Evolutionary conservation across 805 yeast species (phyloP).

Genomic region (Clavispora carvajalis): DNA sequence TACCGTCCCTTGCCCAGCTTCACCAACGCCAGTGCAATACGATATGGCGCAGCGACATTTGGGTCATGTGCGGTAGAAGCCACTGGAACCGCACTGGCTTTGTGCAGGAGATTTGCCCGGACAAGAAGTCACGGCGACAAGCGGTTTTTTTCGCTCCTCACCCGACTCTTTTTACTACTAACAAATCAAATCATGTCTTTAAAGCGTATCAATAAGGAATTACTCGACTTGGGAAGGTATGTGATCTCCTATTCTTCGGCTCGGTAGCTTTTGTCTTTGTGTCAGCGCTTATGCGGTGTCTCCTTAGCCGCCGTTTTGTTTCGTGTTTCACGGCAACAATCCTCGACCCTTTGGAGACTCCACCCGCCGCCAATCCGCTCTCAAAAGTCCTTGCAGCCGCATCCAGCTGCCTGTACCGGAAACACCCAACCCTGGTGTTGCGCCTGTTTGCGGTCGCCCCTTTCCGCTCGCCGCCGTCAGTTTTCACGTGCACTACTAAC

Average conservation of each 20-base stretch:
- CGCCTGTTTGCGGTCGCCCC: background rate
- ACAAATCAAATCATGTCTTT: conserved; percentile 58
- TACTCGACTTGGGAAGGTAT: conserved; percentile 90
- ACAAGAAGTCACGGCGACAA: conserved; percentile 12
- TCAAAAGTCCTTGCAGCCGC: no score
- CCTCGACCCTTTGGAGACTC: no score
- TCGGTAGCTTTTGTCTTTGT: background rate
- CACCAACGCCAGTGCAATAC: no score
- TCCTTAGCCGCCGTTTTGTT: background rate
- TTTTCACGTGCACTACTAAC: conserved; percentile 9
- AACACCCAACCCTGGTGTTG: no score
- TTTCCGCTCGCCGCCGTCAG: background rate
- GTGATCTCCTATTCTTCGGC: conserved; percentile 26
- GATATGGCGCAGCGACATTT: background rate
- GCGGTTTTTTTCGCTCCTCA: conserved; percentile 15
- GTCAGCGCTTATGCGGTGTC: background rate
- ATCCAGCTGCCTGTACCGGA: no score
- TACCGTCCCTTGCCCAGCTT: no score
- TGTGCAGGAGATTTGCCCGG: conserved; percentile 10
- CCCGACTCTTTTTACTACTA: conserved; percentile 9
- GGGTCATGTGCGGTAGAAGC: conserved; percentile 13
- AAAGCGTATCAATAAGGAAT: conserved; percentile 94
- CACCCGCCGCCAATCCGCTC: no score
- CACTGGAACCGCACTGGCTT: conserved; percentile 9
- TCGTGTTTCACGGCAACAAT: no score